Evolutionary conservation across 306 rosid species (phyloP), one percentile per base, ranked within the genome.

Genomic region (Begonia loranthoides): DNA sequence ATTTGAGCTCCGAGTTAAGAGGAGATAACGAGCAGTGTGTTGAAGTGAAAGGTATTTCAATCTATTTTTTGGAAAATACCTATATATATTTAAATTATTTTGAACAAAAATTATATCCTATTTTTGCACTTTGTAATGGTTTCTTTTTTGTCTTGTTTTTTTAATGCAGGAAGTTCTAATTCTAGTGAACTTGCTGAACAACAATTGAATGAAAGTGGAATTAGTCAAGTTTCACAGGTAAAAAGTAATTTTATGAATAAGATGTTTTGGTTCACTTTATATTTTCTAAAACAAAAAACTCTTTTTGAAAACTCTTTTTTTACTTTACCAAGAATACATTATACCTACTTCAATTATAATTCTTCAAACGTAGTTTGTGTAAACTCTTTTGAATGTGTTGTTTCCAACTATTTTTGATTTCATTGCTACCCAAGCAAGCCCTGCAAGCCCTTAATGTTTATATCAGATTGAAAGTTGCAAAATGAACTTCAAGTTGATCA

Each of bases 181-280:
- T 43, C 62, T 56, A 70, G 61, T 62, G 78, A 69, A 49, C 66
- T 19, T 60, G 56, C 52, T 28, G 66, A 61, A 34, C 66, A 62
- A 56, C 62, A 45, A 14, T 44, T 52, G 51, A 70, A 63, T 62
- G 79, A 53, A 54, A 65, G 67, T 17, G 60, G 51, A 63, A 21
- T 24, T 41, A 58, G 50, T 53, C 75, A 71, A 60, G 57, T 80
- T 58, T 70, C 67, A 2, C 62, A 78, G 97, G 97, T 90, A 81
- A 67, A 56, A 15, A 12, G 3, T 28, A 28, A 3, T 28, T 5
- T 0, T 41, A 28, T 28, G 36, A 28, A 5, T 28, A 28, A 4
- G 36, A 28, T 28, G 9, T 28, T 28, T 28, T 28, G 36, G 36
- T 28, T 28, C 36, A 4, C 36, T 51, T 41, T 49, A 47, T 1